Evolutionary conservation across 805 yeast genomes (phyloP).

Genomic region (Lipomyces chichibuensis): DNA sequence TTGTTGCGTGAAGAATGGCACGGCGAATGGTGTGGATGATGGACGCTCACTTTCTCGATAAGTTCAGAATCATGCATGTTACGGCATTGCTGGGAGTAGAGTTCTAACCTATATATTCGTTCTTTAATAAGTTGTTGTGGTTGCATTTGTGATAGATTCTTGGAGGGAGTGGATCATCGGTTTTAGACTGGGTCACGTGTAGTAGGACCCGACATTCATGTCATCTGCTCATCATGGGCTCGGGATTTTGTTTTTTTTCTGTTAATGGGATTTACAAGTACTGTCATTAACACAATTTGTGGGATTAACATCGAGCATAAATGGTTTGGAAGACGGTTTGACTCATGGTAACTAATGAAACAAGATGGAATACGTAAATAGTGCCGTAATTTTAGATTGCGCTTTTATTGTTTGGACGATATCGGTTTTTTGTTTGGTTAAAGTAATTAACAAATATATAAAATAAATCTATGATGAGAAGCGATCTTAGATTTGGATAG

Average conservation of each 20-base stretch:
- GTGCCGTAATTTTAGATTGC: neutral
- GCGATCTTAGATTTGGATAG: too few species aligned
- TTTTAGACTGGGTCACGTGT: neutral
- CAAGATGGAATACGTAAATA: neutral
- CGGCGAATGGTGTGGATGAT: neutral
- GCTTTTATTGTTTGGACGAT: neutral
- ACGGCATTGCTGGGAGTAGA: neutral
- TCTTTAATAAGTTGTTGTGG: neutral
- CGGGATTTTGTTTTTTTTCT: neutral
- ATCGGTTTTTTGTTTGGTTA: neutral
- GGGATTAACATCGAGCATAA: neutral
- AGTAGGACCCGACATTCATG: neutral
- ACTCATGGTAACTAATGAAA: neutral
- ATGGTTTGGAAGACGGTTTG: neutral
- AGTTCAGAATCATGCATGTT: neutral
- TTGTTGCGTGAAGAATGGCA: slow-evolving; percentile 20
- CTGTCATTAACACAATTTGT: neutral
- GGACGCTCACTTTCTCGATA: slow-evolving; percentile 12
- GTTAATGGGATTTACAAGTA: too few species aligned
- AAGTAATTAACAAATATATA: neutral
- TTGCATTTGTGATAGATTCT: neutral
- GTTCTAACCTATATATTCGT: neutral
- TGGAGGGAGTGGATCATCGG: neutral
- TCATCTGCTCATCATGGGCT: neutral
- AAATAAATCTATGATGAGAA: too few species aligned